Evolutionary conservation across 345 rosid genomes (phyloP), one percentile per base, ranked within the genome.

Genomic region (Barbarea vulgaris): DNA sequence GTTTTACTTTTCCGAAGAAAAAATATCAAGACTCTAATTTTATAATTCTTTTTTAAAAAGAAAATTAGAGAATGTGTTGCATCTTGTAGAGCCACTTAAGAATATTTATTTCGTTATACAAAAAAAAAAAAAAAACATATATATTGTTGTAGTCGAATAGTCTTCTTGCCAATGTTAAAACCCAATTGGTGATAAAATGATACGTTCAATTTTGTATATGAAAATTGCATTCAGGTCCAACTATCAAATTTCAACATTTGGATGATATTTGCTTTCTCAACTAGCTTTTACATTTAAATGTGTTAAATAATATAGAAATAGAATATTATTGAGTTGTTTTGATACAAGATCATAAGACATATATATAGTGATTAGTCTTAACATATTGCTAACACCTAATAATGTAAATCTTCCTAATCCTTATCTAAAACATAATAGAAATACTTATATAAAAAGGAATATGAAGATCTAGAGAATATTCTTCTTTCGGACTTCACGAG

Each of bases 21-120:
- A 70, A 62, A 27, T 19, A 39, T 19, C 25, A 15, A 73, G 34
- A 19, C 64, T 72, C 44, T 73, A 63, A 62, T 52, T 64, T 73
- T 72, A 13, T 39, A 30, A 53, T 63, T n/a, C 19, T 15, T 73
- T 53, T 30, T 9, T 14, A 19, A 19, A 73, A 42, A 30, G 47
- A 64, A 64, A 30, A 30, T 55, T 53, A 64, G 70, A 54, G 57
- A 9, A 28, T 41, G 17, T 12, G 36, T 64, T 30, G 62, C 63
- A 24, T 52, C 3, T 19, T 53, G 55, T 37, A 73, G 18, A 52
- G 41, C 21, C 30, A 34, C 41, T 62, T 30, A 8, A 44, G 7
- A 31, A 14, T 59, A n/a, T 33, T 31, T 30, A 7, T 41, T 41
- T 17, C 9, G 27, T 11, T 37, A 41, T n/a, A 54, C 39, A 6